Evolutionary conservation across 768 basidiomycete species (phyloP), one percentile per base, ranked within the genome.

Genomic region (Trichaptum fuscoviolaceum): DNA sequence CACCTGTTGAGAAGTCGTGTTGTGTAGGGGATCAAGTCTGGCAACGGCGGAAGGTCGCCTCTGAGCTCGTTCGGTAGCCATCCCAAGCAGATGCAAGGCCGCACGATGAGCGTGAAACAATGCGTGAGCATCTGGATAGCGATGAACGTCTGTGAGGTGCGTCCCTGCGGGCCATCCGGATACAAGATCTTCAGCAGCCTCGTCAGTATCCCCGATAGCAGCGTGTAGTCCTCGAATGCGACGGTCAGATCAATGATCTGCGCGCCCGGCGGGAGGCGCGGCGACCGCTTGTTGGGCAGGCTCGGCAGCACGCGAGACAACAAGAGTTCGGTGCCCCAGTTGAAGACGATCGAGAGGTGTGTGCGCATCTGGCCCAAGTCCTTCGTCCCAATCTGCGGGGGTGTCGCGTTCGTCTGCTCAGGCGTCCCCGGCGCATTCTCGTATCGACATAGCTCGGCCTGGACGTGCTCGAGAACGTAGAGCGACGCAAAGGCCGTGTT

Each of bases 301-400:
- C 76, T 72, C 63, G 74, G 73, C 26, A 72, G 71, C n/a, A 87
- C 75, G 63, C 77, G 79, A 15, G 73, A 69, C 52, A 90, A 77
- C 4, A 88, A 72, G 2, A 84, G 84, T 17, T 87, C 83, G 2
- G 85, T 74, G 7, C 85, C 89, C 92, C 91, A 92, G 69, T 85
- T 87, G 72, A 93, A 90, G 27, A 84, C 73, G 67, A 93, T 82
- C 17, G 89, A 84, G 18, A 91, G 73, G 34, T 93, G 79, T 0
- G 87, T 88, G 25, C 87, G 83, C 1, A 93, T 73, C 67, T 85
- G 77, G 6, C 79, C 76, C 34, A 92, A 73, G 74, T 94, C 92
- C 63, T 89, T 84, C 0, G 87, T 84, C 0, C 91, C 92, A 65
- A 93, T 77, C 59, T 25, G 25, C 24, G 59, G 12, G 59, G 59